phyloP scores from a whole-genome alignment of 164 flowering plant genomes.

The Paratinospora sagittata region DNA sequence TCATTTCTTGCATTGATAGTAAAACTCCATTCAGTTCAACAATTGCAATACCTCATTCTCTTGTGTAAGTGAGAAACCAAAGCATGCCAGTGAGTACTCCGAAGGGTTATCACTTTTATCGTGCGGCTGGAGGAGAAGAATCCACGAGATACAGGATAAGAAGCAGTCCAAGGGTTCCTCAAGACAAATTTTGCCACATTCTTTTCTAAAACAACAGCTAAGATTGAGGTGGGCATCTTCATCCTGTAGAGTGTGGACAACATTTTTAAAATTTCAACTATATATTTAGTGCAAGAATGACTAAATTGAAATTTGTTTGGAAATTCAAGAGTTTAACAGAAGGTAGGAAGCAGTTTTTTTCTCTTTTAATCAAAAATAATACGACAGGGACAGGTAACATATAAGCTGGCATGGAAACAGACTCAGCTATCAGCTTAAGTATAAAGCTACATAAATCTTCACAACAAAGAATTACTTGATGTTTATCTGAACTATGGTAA shows the following conservation, averaged over 20 bases:
- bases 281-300: too few relatives aligned
- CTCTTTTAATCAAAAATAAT: too few relatives aligned
- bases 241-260: constrained; percentile 34
- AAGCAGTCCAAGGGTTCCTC: constrained; percentile 78
- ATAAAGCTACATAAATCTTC: too few relatives aligned
- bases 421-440: too few relatives aligned
- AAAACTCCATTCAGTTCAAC: constrained; percentile 4
- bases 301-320: too few relatives aligned
- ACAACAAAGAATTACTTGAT: too few relatives aligned
- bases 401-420: too few relatives aligned
- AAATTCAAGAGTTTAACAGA: too few relatives aligned
- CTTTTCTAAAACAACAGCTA: constrained; percentile 47
- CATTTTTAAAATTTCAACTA: neutral
- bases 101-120: constrained; percentile 33
- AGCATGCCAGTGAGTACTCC: constrained; percentile 53
- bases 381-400: too few relatives aligned
- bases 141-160: constrained; percentile 72
- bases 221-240: constrained; percentile 38
- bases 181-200: constrained; percentile 44
- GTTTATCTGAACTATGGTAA: too few relatives aligned
- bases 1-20: neutral
- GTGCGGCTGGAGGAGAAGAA: constrained; percentile 64
- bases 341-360: too few relatives aligned
- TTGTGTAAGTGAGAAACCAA: constrained; percentile 85
- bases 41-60: constrained; percentile 68